Evolutionary conservation across 2,329 filamentous ascomycete species (phyloP), one percentile per base, ranked within the genome.

Genomic region (Huntiella abstrusa): DNA sequence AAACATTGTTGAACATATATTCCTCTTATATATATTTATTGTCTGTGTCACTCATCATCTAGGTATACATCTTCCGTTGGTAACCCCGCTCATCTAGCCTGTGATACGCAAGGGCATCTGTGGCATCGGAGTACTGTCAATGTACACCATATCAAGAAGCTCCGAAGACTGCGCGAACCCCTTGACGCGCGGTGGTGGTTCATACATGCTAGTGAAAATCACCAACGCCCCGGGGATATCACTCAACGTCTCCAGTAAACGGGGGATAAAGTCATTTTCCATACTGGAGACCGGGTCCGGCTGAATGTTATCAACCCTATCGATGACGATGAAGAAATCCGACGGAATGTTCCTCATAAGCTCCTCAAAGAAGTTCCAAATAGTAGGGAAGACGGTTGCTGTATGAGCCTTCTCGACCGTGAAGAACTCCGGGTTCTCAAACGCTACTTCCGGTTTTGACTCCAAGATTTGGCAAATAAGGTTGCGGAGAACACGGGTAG

Each of bases 291-390:
- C 19, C 3, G 46, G 46, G 13, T 51, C 49, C 12, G 43, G 36
- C 19, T 48, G 46, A 5, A 48, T 40, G 39, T 43, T 15, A 17
- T 51, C 49, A 12, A 40, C 40, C 22, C 49, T 38, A 13, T 51
- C 49, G 22, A 51, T 48, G 33, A 51, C 41, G 11, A 51, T 46
- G 19, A 46, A 51, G 5, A 46, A 35, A 28, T 51, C 46, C n/a
- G 42, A 35, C 13, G 47, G 19, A 6, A 51, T 13, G 12, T 19
- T 41, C n/a, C 42, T 33, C 12, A 51, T 16, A 3, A 51, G 32
- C 34, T 32, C 46, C 17, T 49, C 49, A 13, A 51, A 44, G 4
- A 51, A 38, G 15, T 22, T 34, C 49, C 49, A 51, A n/a, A 46
- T 12, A 8, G n/a, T 19, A 3, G 12, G 5, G 19, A 51, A 49